phyloP scores from a whole-genome alignment of 2,329 filamentous ascomycete species.

The Penicillium sp. region DNA sequence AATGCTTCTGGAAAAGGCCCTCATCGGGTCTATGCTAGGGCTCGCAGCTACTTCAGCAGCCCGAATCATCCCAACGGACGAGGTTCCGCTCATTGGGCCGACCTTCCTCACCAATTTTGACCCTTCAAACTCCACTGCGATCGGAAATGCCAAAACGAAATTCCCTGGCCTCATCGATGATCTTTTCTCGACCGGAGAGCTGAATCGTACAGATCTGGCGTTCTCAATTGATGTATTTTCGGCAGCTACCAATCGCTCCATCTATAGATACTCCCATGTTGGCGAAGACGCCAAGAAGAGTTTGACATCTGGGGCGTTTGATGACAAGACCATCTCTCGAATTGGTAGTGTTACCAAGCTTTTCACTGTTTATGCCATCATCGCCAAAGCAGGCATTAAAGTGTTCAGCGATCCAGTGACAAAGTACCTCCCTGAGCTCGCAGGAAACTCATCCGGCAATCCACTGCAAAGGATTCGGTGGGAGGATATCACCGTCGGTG shows the following conservation, averaged over 20 bases:
- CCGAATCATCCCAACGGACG: slow-evolving; percentile 5
- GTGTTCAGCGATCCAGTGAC: slow-evolving; percentile 9
- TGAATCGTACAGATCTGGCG: slow-evolving; percentile 7
- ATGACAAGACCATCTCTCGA: slow-evolving; percentile 11
- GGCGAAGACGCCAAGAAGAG: background rate
- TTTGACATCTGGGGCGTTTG: slow-evolving; percentile 6
- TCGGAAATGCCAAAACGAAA: slow-evolving; percentile 1
- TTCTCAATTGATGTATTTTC: slow-evolving; percentile 10
- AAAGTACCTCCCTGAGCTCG: slow-evolving; percentile 9
- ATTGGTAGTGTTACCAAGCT: slow-evolving; percentile 9
- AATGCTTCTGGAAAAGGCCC: background rate
- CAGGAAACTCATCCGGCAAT: slow-evolving; percentile 2
- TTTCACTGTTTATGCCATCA: slow-evolving; percentile 8
- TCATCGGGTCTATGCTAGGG: background rate
- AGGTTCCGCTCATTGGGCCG: slow-evolving; percentile 9
- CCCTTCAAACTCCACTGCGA: slow-evolving; percentile 3
- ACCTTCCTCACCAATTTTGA: slow-evolving; percentile 12
- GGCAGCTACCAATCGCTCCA: slow-evolving; percentile 9
- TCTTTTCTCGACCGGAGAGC: background rate
- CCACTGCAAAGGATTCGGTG: background rate
- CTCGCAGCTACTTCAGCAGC: background rate
- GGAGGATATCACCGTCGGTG: slow-evolving; percentile 6
- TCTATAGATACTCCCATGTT: slow-evolving; percentile 12
- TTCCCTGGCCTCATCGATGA: slow-evolving; percentile 1
- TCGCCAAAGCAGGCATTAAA: slow-evolving; percentile 10